These are phyloP conservation scores for Brasenia schreberi DNA, from an alignment of 164 flowering plant genomes.

Conservation along the genomic window DNA sequence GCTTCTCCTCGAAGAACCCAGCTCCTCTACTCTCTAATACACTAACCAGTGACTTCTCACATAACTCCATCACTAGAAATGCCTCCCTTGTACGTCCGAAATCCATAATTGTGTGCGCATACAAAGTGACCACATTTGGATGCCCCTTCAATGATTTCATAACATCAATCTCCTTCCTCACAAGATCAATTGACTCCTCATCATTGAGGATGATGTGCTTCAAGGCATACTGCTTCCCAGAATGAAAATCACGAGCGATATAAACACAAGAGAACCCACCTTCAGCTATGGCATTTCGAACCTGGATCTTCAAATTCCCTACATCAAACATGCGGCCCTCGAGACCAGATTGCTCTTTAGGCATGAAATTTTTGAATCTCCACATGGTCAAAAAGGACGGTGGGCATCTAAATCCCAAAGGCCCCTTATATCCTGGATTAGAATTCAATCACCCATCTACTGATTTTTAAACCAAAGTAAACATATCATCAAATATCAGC, in stretches of 20 bases:
- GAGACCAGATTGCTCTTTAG: slow-evolving; percentile 72
- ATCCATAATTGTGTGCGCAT: slow-evolving; percentile 54
- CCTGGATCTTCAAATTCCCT: slow-evolving; percentile 67
- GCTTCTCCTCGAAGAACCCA: slow-evolving; percentile 85
- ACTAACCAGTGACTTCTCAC: slow-evolving; percentile 86
- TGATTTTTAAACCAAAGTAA: too few relatives aligned
- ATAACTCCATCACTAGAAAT: slow-evolving; percentile 82
- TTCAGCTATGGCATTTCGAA: slow-evolving; percentile 75
- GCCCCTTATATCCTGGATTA: too few relatives aligned
- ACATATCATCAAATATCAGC: too few relatives aligned
- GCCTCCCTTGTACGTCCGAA: slow-evolving; percentile 95
- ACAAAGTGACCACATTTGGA: slow-evolving; percentile 75
- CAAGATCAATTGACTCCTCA: slow-evolving; percentile 67
- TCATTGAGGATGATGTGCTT: slow-evolving; percentile 94
- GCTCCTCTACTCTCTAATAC: slow-evolving; percentile 89
- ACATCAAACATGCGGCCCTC: slow-evolving; percentile 83
- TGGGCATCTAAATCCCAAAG: too few relatives aligned
- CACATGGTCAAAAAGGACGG: slow-evolving; percentile 38
- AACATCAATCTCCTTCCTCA: slow-evolving; percentile 73
- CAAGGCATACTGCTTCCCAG: slow-evolving; percentile 81
- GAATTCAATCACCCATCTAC: too few relatives aligned
- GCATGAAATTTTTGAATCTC: slow-evolving; percentile 83
- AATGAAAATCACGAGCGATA: slow-evolving; percentile 60
- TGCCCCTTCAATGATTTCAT: slow-evolving; percentile 86
- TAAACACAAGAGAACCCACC: slow-evolving; percentile 98